Base-by-base conservation (phyloP, 2,329 filamentous ascomycete species). In the Colletotrichum sp. region DNA sequence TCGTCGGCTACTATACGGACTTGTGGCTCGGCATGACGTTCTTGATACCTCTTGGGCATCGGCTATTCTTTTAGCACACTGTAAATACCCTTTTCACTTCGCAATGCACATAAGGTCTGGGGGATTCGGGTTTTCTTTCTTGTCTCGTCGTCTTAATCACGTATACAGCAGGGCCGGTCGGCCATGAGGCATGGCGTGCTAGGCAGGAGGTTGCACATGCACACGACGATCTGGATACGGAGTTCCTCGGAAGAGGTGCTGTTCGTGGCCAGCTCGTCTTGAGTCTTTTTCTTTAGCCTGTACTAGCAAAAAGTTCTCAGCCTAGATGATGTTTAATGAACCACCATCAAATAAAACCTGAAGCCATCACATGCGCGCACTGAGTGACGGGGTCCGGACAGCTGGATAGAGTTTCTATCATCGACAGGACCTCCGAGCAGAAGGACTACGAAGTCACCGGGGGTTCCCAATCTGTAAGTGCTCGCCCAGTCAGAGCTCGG, bases 41-140 rank as follows among this genome's bases (percentile, higher is more conserved):
- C 74, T 76, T 63, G 74, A 76, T 76, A 76, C 74, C 74, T 76
- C 21, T 72, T 73, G 59, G 74, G 70, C 44, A 59, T 67, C 59
- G 71, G 34, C 59, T 71, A 64, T 63, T 28, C 39, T 76, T 59
- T 69, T 34, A 73, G 70, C 73, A 73, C 44, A 59, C 21, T 76
- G 74, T 76, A 73, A 68, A 76, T 76, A 76, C 70, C 70, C 64
- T 32, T 44, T 76, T 74, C 70, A 49, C 64, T 76, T 73, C 64
- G 30, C 32, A 36, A 74, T 65, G 68, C 68, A 71, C 60, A 71
- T 64, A 64, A 36, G 68, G 59, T 71, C 60, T 60, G 64, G 59
- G 59, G 64, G 32, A 52, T 36, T 21, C 30, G 32, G 44, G 34
- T 68, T 76, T 65, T 34, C 55, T 30, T 34, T 59, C 59, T 36